A percentile compares a stretch with the other conserved stretches of the same genome.
Conservation (phyloP, 2,329 filamentous ascomycete species). For the Ascochyta lentis region DNA sequence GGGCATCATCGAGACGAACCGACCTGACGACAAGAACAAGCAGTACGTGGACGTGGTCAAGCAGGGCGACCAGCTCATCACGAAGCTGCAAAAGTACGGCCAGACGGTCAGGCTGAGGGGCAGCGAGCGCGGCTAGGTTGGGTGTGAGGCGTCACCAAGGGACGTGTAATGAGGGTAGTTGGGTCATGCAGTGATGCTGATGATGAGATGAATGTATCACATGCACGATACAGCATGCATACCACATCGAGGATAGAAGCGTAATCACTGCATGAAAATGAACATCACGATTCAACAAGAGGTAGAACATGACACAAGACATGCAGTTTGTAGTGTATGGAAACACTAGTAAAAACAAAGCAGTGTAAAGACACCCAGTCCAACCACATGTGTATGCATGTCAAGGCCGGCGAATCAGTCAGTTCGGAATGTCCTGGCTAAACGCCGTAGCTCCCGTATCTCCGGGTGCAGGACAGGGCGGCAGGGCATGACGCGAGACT, state of each 20-base stretch:
- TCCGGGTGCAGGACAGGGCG: conserved; percentile 4
- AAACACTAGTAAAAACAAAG: too few relatives aligned
- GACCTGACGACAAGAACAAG: conserved; percentile 99
- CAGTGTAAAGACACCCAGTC: too few relatives aligned
- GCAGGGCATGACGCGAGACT: background rate
- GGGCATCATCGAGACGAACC: conserved; percentile 96
- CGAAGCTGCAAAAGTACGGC: conserved; percentile 98
- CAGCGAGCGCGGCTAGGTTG: conserved; percentile 79
- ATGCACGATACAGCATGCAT: background rate
- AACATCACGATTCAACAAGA: too few relatives aligned
- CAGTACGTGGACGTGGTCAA: conserved; percentile 98
- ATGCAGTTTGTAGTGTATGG: too few relatives aligned
- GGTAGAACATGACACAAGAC: too few relatives aligned
- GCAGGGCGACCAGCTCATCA: conserved; percentile 96
- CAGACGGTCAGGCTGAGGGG: conserved; percentile 93
- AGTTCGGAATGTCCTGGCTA: conserved; percentile 1
- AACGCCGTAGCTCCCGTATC: conserved; percentile 9
- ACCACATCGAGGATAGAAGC: too few relatives aligned
- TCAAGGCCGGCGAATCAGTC: background rate
- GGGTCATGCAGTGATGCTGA: conserved; percentile 19
- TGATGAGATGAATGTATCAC: background rate
- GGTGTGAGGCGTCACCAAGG: background rate
- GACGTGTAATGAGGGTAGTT: conserved; percentile 36
- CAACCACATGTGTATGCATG: too few relatives aligned
- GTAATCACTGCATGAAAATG: too few relatives aligned